Conservation (phyloP, 441 rosid species). For the Brassica hybrid region DNA sequence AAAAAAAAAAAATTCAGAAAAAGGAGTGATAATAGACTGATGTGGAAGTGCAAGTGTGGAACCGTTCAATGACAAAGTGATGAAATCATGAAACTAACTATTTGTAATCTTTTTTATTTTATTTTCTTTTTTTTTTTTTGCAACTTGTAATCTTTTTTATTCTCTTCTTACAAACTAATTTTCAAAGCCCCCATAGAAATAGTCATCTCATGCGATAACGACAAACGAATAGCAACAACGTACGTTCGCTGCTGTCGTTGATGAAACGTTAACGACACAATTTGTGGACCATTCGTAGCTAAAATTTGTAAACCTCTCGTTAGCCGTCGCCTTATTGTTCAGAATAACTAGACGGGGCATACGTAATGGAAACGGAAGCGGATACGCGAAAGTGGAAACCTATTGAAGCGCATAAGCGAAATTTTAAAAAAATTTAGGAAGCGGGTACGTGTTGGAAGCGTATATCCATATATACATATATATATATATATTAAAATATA, state of each 20-base stretch:
- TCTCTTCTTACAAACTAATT: neutral
- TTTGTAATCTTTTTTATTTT: neutral
- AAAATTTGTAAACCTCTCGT: neutral
- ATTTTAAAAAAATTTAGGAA: no score
- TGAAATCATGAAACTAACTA: neutral
- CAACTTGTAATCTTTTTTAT: neutral
- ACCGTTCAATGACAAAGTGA: neutral
- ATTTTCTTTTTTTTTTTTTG: no score
- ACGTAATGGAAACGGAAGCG: no score
- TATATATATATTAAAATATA: no score
- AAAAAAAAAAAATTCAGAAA: no score
- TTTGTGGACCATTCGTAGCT: neutral
- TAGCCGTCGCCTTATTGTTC: neutral
- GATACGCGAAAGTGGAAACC: no score
- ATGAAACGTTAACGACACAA: conserved; percentile 5
- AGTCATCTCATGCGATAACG: conserved; percentile 8
- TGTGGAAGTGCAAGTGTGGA: neutral
- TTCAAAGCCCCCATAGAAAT: neutral
- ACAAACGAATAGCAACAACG: conserved; percentile 20
- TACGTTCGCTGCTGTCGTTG: conserved; percentile 16
- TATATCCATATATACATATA: no score
- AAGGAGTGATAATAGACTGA: neutral
- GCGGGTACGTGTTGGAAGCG: no score
- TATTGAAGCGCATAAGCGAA: no score
- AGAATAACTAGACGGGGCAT: neutral